Conservation (phyloP, 1,139 yeast species). For the Candida pseudoviswanathii region DNA sequence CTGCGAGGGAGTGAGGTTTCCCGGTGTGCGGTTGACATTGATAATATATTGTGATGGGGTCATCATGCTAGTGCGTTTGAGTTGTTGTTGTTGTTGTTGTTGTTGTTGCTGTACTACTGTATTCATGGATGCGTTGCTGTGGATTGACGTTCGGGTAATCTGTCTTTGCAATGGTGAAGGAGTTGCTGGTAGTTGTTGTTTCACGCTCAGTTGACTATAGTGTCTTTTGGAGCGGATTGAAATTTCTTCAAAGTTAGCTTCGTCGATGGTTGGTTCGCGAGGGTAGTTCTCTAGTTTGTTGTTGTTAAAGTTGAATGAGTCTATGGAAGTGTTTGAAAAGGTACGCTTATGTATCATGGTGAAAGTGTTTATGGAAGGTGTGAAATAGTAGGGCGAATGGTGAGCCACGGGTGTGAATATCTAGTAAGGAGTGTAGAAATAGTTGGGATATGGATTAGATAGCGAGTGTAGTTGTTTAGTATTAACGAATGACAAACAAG, state of each 20-base stretch:
- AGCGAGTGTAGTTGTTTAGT: no score
- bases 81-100: slow-evolving; percentile 6
- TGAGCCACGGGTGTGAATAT: neutral
- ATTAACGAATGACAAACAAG: neutral
- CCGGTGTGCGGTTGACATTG: slow-evolving; percentile 27
- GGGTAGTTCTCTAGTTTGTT: neutral
- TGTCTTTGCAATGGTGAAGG: slow-evolving; percentile 24
- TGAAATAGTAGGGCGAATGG: no score
- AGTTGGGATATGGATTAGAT: neutral
- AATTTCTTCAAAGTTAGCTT: slow-evolving; percentile 7
- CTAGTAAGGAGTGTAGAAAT: neutral
- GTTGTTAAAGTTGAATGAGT: slow-evolving; percentile 3
- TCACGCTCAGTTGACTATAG: neutral
- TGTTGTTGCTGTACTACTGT: neutral
- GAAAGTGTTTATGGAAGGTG: neutral
- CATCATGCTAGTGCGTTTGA: neutral
- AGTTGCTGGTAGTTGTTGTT: slow-evolving; percentile 6
- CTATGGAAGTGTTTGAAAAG: slow-evolving; percentile 4
- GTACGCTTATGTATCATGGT: slow-evolving; percentile 8
- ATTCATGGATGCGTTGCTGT: slow-evolving; percentile 17
- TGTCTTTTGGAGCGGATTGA: slow-evolving; percentile 2
- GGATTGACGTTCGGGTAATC: slow-evolving; percentile 22
- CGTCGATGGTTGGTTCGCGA: slow-evolving; percentile 1
- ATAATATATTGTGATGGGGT: slow-evolving; percentile 22
- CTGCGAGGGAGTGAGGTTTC: slow-evolving; percentile 42